These are phyloP conservation scores for Poa annua DNA, from an alignment of 176 grass and related monocot species.

Conservation along the genomic window DNA sequence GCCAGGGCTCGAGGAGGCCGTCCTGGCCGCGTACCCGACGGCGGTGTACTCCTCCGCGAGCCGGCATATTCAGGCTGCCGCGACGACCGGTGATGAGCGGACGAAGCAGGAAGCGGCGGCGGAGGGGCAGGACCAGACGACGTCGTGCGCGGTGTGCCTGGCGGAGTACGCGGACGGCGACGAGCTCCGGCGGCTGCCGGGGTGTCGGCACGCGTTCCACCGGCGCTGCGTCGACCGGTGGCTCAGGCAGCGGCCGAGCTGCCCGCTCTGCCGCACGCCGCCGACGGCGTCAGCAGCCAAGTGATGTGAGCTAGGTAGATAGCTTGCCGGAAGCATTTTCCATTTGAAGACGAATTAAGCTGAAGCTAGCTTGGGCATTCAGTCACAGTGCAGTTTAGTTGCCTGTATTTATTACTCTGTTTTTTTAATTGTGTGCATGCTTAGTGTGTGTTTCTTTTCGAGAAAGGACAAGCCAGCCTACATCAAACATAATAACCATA, in stretches of 20 bases:
- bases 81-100: background rate
- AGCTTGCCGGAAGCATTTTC: too few species aligned
- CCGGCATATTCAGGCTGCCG: background rate
- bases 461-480: too few species aligned
- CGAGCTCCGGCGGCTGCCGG: constrained; percentile 53
- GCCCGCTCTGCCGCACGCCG: constrained; percentile 61
- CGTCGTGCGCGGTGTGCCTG: constrained; percentile 2
- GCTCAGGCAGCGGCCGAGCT: constrained; percentile 51
- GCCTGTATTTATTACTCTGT: background rate
- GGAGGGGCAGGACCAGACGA: background rate
- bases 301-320: background rate
- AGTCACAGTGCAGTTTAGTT: background rate
- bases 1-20: constrained; percentile 38
- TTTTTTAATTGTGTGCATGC: background rate
- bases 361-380: background rate
- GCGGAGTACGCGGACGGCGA: constrained; percentile 43
- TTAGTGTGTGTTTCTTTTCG: background rate
- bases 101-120: background rate
- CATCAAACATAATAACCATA: too few species aligned
- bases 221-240: constrained; percentile 55
- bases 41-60: constrained; percentile 18
- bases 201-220: constrained; percentile 64
- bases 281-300: background rate
- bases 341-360: background rate
- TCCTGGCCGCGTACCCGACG: constrained; percentile 34